A percentile compares a stretch with the other conserved stretches of the same genome.
phyloP scores from a whole-genome alignment of 2,329 filamentous ascomycete species.

The Aspergillus oerlinghausenensis region DNA sequence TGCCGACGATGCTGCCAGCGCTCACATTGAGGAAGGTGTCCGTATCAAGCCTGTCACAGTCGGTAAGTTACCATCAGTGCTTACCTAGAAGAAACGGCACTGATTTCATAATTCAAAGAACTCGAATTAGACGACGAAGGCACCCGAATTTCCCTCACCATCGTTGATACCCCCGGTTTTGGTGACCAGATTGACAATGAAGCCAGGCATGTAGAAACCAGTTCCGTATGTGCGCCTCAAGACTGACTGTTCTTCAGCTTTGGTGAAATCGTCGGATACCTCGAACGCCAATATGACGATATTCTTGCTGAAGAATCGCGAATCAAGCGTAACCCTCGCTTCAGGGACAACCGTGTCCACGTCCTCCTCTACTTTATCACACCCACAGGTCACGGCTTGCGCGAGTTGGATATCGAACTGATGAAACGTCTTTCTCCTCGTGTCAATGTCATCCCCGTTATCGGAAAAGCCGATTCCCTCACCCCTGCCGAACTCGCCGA shows the following conservation, averaged over 20 bases:
- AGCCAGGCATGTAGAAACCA: constrained; percentile 63
- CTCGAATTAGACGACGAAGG: constrained; percentile 97
- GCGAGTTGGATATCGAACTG: constrained; percentile 97
- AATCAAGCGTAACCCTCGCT: constrained; percentile 99
- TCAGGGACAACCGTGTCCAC: constrained; percentile 98
- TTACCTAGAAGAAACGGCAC: constrained; percentile 16
- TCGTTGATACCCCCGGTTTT: constrained; percentile 97
- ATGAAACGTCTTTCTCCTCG: constrained; percentile 99
- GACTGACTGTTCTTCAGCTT: constrained; percentile 59
- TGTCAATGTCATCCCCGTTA: constrained; percentile 98
- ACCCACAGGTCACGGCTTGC: constrained; percentile 93
- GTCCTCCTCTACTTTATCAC: constrained; percentile 99
- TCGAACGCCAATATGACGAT: constrained; percentile 98
- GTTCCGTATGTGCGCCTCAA: constrained; percentile 1
- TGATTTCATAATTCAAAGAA: constrained; percentile 52
- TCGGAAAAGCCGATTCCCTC: constrained; percentile 95
- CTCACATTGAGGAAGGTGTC: constrained; percentile 92
- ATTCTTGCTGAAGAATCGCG: constrained; percentile 98
- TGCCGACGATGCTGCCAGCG: constrained; percentile 79
- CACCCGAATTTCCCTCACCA: constrained; percentile 94
- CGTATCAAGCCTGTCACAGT: constrained; percentile 99
- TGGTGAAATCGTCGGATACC: constrained; percentile 94
- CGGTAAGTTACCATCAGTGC: constrained; percentile 56
- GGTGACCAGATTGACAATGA: constrained; percentile 99
- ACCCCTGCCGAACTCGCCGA: constrained; percentile 95